Conservation (phyloP, 2,329 filamentous ascomycete species). For the Kalmusia sp. region DNA sequence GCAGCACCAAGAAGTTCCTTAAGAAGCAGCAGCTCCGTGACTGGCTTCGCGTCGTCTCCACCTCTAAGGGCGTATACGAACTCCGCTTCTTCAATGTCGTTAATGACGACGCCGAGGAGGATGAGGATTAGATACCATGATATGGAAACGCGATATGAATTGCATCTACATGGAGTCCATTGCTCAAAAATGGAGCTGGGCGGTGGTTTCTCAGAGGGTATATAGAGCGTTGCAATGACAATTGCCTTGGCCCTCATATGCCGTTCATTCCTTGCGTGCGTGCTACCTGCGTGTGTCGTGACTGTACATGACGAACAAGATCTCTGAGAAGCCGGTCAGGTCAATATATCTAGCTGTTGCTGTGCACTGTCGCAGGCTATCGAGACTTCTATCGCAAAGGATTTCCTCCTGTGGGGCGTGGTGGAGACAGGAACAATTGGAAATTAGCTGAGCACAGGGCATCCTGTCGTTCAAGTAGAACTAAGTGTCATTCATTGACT, state of each 20-base stretch:
- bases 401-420: too few species aligned
- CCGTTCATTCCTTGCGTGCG: not conserved
- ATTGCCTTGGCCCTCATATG: constrained; percentile 8
- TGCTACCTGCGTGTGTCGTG: not conserved
- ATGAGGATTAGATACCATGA: constrained; percentile 82
- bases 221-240: constrained; percentile 36
- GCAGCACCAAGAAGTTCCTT: constrained; percentile 99
- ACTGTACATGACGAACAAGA: not conserved
- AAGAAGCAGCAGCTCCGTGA: constrained; percentile 99
- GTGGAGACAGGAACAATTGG: too few species aligned
- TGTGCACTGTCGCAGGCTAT: too few species aligned
- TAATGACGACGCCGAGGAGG: constrained; percentile 96
- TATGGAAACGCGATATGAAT: constrained; percentile 21
- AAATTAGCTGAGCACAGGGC: not conserved
- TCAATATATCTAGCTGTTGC: too few species aligned
- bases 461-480: too few species aligned
- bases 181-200: constrained; percentile 26
- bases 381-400: too few species aligned
- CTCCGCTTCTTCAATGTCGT: constrained; percentile 99
- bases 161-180: constrained; percentile 27
- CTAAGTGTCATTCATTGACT: too few species aligned
- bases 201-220: constrained; percentile 27
- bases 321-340: not conserved
- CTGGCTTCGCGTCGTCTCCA: constrained; percentile 99
- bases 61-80: constrained; percentile 98